A percentile compares a stretch with the other conserved stretches of the same genome.
These are phyloP conservation scores for Cicer judaicum DNA, from an alignment of 306 rosid genomes.

Conservation along the genomic window DNA sequence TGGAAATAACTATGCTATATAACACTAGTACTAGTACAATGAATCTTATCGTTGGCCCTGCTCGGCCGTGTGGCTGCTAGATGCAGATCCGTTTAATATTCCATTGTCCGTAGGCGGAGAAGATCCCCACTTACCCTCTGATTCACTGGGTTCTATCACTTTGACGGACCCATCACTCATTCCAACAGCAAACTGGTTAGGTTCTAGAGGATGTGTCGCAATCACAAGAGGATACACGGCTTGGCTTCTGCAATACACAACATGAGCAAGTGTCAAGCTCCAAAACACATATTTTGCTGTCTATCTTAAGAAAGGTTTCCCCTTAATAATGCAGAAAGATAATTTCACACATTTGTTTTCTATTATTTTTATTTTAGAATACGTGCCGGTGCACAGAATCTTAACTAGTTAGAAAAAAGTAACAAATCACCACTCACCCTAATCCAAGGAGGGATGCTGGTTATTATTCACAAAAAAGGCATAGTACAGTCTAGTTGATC, in stretches of 20 bases:
- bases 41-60: constrained; percentile 66
- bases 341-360: not conserved
- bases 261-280: constrained; percentile 28
- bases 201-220: constrained; percentile 78
- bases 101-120: constrained; percentile 68
- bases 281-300: not conserved
- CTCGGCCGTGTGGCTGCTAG: constrained; percentile 76
- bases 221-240: constrained; percentile 66
- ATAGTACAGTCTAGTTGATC: not conserved
- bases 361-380: not conserved
- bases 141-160: constrained; percentile 77
- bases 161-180: constrained; percentile 78
- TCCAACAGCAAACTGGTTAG: constrained; percentile 81
- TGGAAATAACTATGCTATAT: constrained; percentile 41
- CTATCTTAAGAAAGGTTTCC: not conserved
- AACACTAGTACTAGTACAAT: constrained; percentile 17
- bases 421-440: not conserved
- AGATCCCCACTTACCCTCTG: constrained; percentile 82
- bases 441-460: not conserved
- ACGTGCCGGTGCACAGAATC: not conserved
- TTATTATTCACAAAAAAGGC: not conserved
- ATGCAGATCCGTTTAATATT: constrained; percentile 58
- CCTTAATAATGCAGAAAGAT: not conserved
- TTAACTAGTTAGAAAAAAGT: constrained; percentile 2
- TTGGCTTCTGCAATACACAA: constrained; percentile 63